These are phyloP conservation scores for Emydomyces testavorans DNA, from an alignment of 2,329 filamentous ascomycete genomes.

Conservation along the genomic window DNA sequence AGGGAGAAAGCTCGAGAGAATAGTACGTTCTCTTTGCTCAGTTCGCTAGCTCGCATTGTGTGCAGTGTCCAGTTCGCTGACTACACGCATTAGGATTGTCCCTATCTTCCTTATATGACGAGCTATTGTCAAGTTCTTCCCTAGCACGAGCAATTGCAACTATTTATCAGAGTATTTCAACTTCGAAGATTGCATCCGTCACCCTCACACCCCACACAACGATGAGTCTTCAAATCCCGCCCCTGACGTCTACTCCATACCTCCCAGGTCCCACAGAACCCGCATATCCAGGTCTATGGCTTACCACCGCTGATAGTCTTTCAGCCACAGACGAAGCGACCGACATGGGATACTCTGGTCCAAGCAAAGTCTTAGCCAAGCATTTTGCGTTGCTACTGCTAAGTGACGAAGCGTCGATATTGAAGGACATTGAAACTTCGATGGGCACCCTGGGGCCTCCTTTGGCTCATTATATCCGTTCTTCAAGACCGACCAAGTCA, in stretches of 20 bases:
- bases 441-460: constrained; percentile 62
- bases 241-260: constrained; percentile 56
- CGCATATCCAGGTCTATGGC: constrained; percentile 64
- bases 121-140: constrained; percentile 51
- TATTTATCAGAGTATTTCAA: constrained; percentile 68
- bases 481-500: constrained; percentile 49
- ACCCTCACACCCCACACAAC: constrained; percentile 55
- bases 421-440: constrained; percentile 57
- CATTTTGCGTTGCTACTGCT: constrained; percentile 80
- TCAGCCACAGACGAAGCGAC: constrained; percentile 54
- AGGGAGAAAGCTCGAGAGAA: constrained; percentile 69
- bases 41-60: background rate
- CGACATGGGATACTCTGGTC: constrained; percentile 46
- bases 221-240: constrained; percentile 53
- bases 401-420: constrained; percentile 68
- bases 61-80: background rate
- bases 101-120: constrained; percentile 31
- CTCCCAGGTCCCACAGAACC: constrained; percentile 58
- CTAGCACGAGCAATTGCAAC: constrained; percentile 73
- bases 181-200: constrained; percentile 74
- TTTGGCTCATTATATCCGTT: constrained; percentile 60
- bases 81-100: constrained; percentile 23
- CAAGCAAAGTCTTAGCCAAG: constrained; percentile 56
- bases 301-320: constrained; percentile 74
- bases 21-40: constrained; percentile 21